phyloP scores from a whole-genome alignment of 768 basidiomycete genomes.

The Leccinum longicurvipes region DNA sequence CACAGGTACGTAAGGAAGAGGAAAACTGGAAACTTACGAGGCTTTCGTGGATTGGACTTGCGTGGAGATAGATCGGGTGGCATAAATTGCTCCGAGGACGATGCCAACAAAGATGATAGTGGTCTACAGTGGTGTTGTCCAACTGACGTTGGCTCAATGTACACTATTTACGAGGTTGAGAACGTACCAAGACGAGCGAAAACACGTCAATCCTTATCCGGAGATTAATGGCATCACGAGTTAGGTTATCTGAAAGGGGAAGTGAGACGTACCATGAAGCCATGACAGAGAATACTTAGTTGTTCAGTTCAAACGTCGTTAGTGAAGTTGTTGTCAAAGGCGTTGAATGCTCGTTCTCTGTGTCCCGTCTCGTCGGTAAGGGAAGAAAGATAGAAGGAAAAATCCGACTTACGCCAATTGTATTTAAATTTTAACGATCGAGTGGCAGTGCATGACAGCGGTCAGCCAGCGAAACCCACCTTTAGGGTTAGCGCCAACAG shows the following conservation, averaged over 20 bases:
- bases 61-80: slow-evolving; percentile 38
- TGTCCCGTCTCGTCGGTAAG: background rate
- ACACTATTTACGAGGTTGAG: background rate
- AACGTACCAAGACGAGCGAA: slow-evolving; percentile 14
- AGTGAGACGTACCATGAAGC: slow-evolving; percentile 11
- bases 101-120: slow-evolving; percentile 44
- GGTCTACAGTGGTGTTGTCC: slow-evolving; percentile 35
- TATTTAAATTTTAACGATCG: background rate
- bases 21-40: slow-evolving; percentile 40
- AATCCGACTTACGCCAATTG: background rate
- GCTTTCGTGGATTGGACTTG: slow-evolving; percentile 50
- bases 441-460: no score
- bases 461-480: background rate
- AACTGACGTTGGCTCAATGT: background rate
- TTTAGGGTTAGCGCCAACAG: background rate
- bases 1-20: no score
- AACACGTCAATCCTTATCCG: slow-evolving; percentile 16
- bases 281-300: slow-evolving; percentile 7
- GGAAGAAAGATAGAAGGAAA: no score
- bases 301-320: no score
- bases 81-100: slow-evolving; percentile 41
- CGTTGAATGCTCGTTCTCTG: no score
- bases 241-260: background rate
- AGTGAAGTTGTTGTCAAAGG: no score
- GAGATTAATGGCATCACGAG: background rate